These are phyloP conservation scores for Entamoeba dispar DNA, from an alignment of 208 protist species.

Conservation along the genomic window DNA sequence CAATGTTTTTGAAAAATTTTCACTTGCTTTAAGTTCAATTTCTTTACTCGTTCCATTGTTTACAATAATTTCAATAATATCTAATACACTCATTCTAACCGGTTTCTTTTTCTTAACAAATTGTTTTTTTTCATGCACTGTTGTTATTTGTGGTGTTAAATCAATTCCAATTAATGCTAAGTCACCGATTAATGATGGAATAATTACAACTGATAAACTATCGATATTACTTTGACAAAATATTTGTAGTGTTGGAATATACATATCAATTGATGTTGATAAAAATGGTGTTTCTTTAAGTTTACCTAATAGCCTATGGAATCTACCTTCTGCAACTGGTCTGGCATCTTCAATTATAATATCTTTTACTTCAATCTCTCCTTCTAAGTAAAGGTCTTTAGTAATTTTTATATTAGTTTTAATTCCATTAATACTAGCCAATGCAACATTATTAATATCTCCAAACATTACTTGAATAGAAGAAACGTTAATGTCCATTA, in stretches of 20 bases:
- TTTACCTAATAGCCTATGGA: background rate
- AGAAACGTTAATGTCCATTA: background rate
- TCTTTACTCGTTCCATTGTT: background rate
- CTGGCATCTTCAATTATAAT: background rate
- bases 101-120: background rate
- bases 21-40: background rate
- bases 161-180: background rate
- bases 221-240: background rate
- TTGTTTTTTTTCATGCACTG: background rate
- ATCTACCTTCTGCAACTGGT: background rate
- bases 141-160: background rate
- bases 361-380: background rate
- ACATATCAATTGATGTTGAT: background rate
- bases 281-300: background rate
- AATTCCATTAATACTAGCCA: background rate
- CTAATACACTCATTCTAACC: background rate
- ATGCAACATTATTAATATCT: background rate
- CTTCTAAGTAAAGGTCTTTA: background rate
- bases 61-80: background rate
- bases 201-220: background rate
- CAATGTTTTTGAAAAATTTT: background rate
- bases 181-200: background rate
- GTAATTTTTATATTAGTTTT: background rate
- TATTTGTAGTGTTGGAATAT: background rate
- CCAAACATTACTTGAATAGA: background rate